phyloP scores from a whole-genome alignment of 2,329 filamentous ascomycete species.

The Cercospora brassicicola region DNA sequence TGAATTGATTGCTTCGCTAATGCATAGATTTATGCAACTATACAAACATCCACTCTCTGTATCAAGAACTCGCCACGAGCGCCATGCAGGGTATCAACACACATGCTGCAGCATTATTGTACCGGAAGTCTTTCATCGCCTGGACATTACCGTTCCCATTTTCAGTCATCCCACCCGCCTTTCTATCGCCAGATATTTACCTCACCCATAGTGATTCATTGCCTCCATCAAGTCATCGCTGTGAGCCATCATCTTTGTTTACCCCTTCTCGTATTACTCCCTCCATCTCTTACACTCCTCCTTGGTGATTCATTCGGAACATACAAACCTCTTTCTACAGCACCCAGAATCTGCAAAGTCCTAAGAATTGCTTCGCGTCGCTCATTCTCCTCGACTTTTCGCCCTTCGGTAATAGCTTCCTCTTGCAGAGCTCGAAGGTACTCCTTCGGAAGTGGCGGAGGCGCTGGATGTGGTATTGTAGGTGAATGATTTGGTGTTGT shows the following conservation, averaged over 20 bases:
- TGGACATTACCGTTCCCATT: neutral
- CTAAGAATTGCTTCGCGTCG: constrained; percentile 28
- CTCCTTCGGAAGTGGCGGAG: constrained; percentile 6
- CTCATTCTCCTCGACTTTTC: constrained; percentile 8
- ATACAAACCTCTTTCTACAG: constrained; percentile 16
- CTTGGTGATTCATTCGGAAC: constrained; percentile 1
- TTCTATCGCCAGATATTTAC: neutral
- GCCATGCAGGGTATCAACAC: neutral
- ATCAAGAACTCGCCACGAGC: neutral
- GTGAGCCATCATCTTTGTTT: neutral
- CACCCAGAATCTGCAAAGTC: constrained; percentile 27
- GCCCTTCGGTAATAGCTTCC: neutral
- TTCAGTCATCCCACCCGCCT: neutral
- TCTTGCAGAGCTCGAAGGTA: constrained; percentile 5
- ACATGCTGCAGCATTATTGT: neutral
- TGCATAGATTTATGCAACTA: neutral
- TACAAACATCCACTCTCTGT: neutral
- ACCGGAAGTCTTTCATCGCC: neutral
- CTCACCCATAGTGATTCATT: neutral
- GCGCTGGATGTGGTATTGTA: neutral
- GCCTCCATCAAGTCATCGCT: neutral
- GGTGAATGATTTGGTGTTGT: neutral
- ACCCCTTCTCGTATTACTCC: neutral
- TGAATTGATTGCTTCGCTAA: neutral
- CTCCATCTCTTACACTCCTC: neutral